Evolutionary conservation across 179 eudicot species (phyloP), one percentile per base, ranked within the genome.

Genomic region (Beta macrorhiza): DNA sequence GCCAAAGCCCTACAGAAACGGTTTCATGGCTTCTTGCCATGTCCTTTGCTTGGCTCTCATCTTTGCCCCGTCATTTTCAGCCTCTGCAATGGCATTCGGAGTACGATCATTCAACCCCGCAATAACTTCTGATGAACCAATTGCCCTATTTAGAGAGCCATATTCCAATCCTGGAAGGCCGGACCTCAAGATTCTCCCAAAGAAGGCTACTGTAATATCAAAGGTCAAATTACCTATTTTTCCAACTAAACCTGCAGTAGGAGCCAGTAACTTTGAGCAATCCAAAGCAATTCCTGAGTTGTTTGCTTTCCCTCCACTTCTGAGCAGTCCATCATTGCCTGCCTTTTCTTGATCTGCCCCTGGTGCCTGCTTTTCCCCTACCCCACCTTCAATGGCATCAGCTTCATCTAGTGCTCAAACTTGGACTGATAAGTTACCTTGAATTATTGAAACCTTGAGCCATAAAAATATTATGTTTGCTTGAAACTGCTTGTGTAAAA

Each of bases 271-370:
- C 25, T 19, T 20, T 14, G 79, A 75, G 49, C 59, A 67, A 22
- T 76, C 79, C 6, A 59, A 70, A 45, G 44, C 59, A 22, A 42
- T 67, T 79, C 75, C 75, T 80, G 64, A 56, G 7, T 37, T 13
- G 9, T 80, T 53, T 42, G 20, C 22, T 7, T 7, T 67, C 15
- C 74, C 83, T 15, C 79, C 83, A 44, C 75, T 65, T 19, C 75
- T 81, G 53, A 67, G 83, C 58, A 56, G 25, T 59, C 83, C 83
- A 2, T 56, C 67, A 4, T 56, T 81, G 12, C 75, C 79, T 81
- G 12, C 75, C 79, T 7, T 81, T 49, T 20, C 79, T 79, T 22
- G 51, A 81, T 25, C 8, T 75, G 2, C 83, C 83, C 11, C 37
- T 29, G 14, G 20, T 81, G 0, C 79, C 79, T 44, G 69, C 52